A percentile compares a stretch with the other conserved stretches of the same genome.
phyloP scores from a whole-genome alignment of 495 filamentous ascomycete species.

The Talaromyces trachyspermus region DNA sequence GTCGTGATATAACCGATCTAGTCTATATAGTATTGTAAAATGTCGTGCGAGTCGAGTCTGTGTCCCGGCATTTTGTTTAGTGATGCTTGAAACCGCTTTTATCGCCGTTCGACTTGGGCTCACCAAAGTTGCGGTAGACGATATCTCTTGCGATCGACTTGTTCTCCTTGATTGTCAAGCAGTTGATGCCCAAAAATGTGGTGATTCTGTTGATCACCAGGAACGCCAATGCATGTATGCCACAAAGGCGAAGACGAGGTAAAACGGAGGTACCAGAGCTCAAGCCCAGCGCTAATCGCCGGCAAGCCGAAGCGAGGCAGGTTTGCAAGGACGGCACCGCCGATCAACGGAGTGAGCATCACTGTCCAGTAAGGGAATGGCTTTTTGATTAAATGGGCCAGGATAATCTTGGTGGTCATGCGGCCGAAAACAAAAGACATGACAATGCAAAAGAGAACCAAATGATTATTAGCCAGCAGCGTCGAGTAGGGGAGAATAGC shows the following conservation, averaged over 20 bases:
- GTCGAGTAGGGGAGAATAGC: slow-evolving; percentile 85
- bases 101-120: slow-evolving; percentile 9
- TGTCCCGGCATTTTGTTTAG: too few relatives aligned
- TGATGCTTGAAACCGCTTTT: slow-evolving; percentile 20
- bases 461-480: slow-evolving; percentile 69
- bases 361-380: slow-evolving; percentile 96
- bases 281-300: slow-evolving; percentile 47
- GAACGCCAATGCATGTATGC: slow-evolving; percentile 85
- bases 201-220: slow-evolving; percentile 91
- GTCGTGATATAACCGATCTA: too few relatives aligned
- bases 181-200: slow-evolving; percentile 84
- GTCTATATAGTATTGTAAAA: too few relatives aligned
- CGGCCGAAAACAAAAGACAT: slow-evolving; percentile 97
- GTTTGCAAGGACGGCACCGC: slow-evolving; percentile 77
- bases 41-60: too few relatives aligned
- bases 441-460: slow-evolving; percentile 87
- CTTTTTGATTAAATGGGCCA: slow-evolving; percentile 87
- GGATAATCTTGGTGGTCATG: slow-evolving; percentile 99
- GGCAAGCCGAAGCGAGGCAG: slow-evolving; percentile 71
- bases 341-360: slow-evolving; percentile 75
- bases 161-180: slow-evolving; percentile 73
- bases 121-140: slow-evolving; percentile 33
- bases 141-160: slow-evolving; percentile 35
- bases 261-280: slow-evolving; percentile 77
- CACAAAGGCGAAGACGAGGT: slow-evolving; percentile 71